Base-by-base conservation (phyloP, 202 grass and related monocot genomes). In the Eragrostis tef region DNA sequence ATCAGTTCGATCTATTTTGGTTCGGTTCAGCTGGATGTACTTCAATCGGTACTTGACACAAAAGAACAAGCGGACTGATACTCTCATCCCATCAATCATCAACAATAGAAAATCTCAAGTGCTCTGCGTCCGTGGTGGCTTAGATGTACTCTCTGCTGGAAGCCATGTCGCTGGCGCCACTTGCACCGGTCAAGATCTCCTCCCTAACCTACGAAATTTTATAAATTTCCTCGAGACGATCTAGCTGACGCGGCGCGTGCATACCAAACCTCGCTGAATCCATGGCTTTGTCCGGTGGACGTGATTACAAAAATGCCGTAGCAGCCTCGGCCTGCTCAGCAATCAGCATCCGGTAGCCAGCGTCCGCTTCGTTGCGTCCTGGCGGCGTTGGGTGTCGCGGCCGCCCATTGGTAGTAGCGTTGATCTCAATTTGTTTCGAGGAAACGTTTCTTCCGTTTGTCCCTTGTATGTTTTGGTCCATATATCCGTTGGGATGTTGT, bases 121-220 rank as follows among this genome's bases (percentile, higher is more conserved):
- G 14, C 17, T 49, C 7, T 34, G 13, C 11, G 21, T 50, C 5
- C 12, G 14, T 20, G 49, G 27, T 39, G 70, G 16, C 49, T 42
- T 39, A 70, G n/a, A 39, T 39, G 26, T 36, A 51, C 22, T 52
- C 46, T 71, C 19, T 21, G 29, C 27, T 54, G 13, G 51, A 77
- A 70, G 53, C n/a, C 25, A 62, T 49, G 74, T 41, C n/a, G 67
- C 3, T 21, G n/a, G 64, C n/a, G 27, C 64, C 65, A 84, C 44
- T 78, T 84, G 53, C 64, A 16, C 13, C 19, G 31, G 50, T 74
- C 50, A 74, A 13, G 16, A 57, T 60, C 57, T 10, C 10, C n/a
- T n/a, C 57, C 21, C 25, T 12, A 56, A 56, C 21, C 22, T 60
- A 26, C 11, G 11, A 13, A 25, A 11, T 27, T 61, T 62, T 62